Evolutionary conservation across 805 yeast species (phyloP).

Genomic region (Ogataea pignaliae): DNA sequence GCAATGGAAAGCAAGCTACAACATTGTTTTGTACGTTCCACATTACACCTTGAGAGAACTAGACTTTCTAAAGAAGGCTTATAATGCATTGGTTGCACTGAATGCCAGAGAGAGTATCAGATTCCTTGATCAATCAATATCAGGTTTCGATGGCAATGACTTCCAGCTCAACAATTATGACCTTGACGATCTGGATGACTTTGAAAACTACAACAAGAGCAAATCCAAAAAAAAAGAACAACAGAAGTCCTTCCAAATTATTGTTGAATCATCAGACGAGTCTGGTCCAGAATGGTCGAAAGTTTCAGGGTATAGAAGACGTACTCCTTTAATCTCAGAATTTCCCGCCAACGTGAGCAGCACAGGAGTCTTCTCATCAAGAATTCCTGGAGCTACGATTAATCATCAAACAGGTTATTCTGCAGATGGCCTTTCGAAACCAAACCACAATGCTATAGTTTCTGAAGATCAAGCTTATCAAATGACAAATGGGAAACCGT

Average conservation of each 20-base stretch:
- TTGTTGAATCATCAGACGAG: slow-evolving; percentile 39
- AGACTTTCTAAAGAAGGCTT: slow-evolving; percentile 52
- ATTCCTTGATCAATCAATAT: slow-evolving; percentile 45
- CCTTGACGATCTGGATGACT: slow-evolving; percentile 13
- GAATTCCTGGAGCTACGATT: background rate
- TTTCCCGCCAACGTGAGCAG: slow-evolving; percentile 18
- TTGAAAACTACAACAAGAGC: slow-evolving; percentile 18
- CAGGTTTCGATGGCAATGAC: slow-evolving; percentile 10
- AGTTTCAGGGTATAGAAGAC: slow-evolving; percentile 40
- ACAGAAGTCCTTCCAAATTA: slow-evolving; percentile 21
- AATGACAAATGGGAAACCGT: slow-evolving; percentile 2
- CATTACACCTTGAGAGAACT: slow-evolving; percentile 55
- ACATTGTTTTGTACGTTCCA: slow-evolving; percentile 46
- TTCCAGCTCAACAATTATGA: slow-evolving; percentile 1
- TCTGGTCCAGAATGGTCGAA: slow-evolving; percentile 47
- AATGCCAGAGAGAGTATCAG: slow-evolving; percentile 63
- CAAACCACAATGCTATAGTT: slow-evolving; percentile 3
- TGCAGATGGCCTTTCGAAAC: background rate
- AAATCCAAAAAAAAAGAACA: slow-evolving; percentile 2
- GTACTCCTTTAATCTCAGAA: slow-evolving; percentile 40
- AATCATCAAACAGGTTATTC: background rate
- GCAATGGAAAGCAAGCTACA: slow-evolving; percentile 48
- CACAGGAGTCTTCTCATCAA: slow-evolving; percentile 11
- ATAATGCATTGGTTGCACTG: slow-evolving; percentile 48
- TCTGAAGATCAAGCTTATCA: slow-evolving; percentile 8